Evolutionary conservation across 2,329 filamentous ascomycete genomes (phyloP), one percentile per base, ranked within the genome.

Genomic region (Nakataea oryzae): DNA sequence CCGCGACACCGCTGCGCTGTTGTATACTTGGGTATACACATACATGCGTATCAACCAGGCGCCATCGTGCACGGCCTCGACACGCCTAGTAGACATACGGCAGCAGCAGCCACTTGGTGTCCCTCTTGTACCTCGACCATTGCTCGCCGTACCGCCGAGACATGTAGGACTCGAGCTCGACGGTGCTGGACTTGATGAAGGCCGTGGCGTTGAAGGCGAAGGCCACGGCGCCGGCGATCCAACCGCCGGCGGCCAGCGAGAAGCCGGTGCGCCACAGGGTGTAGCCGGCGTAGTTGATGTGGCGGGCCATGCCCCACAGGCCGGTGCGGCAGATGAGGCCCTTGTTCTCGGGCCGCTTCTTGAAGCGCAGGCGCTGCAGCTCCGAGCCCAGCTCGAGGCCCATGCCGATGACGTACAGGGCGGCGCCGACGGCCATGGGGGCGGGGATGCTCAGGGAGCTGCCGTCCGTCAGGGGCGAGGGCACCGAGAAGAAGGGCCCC

Each of bases 301-400:
- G 75, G 7, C 76, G 68, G 8, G 74, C 72, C 69, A 67, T 70
- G n/a, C 66, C 60, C 74, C 75, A 78, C 29, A 77, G 68, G 0
- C 76, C 75, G 30, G 62, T 65, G 54, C 68, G 70, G 66, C 74
- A 76, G 55, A 78, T 68, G 66, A 71, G 74, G 62, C 75, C 76
- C 61, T 70, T 66, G 63, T 76, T 76, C 62, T 69, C 69, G 14
- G 72, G 68, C 6, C 67, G 64, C 30, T 68, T 66, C 70, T 78
- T 78, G 72, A 77, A 78, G 11, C 61, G 55, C 64, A 70, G 71
- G 62, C 86, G 78, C 71, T 88, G 85, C 30, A 79, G 68, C 72
- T 88, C 85, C 0, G 82, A 75, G 3, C 79, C 66, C 6, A 80
- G 77, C 71, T 88, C 85, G 5, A 81, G 74, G 5, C 75, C 62